Evolutionary conservation across 805 yeast species (phyloP), one percentile per base, ranked within the genome.

Genomic region (Suhomyces canberraensis): DNA sequence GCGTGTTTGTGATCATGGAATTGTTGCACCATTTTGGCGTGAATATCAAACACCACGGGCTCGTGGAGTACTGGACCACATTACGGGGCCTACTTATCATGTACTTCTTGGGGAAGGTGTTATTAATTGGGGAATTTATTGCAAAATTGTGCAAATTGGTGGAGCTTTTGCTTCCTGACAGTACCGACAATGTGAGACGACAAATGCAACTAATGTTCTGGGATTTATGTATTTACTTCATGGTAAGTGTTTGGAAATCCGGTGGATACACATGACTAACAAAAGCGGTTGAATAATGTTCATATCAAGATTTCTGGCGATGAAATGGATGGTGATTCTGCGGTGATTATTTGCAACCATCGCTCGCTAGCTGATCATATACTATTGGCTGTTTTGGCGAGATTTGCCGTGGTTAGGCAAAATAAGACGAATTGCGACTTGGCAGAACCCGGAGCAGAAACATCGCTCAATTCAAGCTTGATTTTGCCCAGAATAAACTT

Each of bases 291-390:
- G 31, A 71, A 69, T 44, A 46, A 56, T 4, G 69, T 74, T 13
- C 42, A 57, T 11, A 46, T 75, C 11, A 48, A 53, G 15, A 42
- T 75, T 1, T 39, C 61, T 9, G 84, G 79, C 11, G 81, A 75
- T 40, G 27, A 32, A 11, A 36, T 71, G 29, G 51, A 46, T 27
- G 33, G 61, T 19, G 66, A 60, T 37, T 54, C 73, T 11, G 65
- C 75, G 17, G 41, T 63, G 17, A 36, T 67, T n/a, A 30, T 71
- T 25, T 59, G 76, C 34, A 88, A 87, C 50, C 96, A 88, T 54
- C 69, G 69, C 34, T 81, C 93, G 0, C 47, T 82, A 7, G 73
- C 78, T 11, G 96, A 88, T 54, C 78, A 80, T 53, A 50, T 79
- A 15, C 59, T 82, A 16, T 60, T 85, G 22, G 66, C 69, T 2